Base-by-base conservation (phyloP, 768 basidiomycete species). In the Xerocomus brunneocitrinus region DNA sequence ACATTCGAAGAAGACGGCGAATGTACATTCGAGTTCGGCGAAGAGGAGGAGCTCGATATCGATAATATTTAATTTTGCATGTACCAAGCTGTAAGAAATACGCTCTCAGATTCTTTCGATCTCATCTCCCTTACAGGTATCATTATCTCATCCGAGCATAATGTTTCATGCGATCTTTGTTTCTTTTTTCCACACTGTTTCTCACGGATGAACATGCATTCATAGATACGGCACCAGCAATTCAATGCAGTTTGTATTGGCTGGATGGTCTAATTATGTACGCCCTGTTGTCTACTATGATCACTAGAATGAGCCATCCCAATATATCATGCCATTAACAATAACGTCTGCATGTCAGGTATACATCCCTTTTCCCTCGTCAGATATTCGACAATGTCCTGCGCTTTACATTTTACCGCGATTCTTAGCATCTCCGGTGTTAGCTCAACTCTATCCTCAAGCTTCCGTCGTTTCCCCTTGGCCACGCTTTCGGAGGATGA, bases 1-100 rank as follows among this genome's bases (percentile, higher is more conserved):
- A 85, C 83, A 39, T 92, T 91, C 68, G 91, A 91, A 65, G 92
- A 93, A 60, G 91, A 89, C 53, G 90, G 86, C 55, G 91, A 92
- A 60, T 91, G 88, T 65, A 86, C 82, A 22, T 92, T 91, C 76
- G 91, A 93, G 73, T 93, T 92, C 65, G 90, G 87, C 36, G 90
- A 91, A 62, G 89, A 89, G 64, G 89, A 81, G 50, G 91, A 92
- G 63, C 79, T 93, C 62, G 90, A 93, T 71, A 89, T 92, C 71
- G 89, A 93, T 67, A 91, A 92, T 67, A 91, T 93, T 72, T 92
- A 79, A 77, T 52, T 35, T 22, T 52, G 43, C 47, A 36, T 56
- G 50, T 58, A 58, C 22, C 59, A 47, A 48, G 24, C 22, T 59
- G 65, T 69, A 48, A 56, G 68, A 16, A 24, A n/a, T 34, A 1